Evolutionary conservation across 306 rosid genomes (phyloP).

Genomic region (Canavalia gladiata): DNA sequence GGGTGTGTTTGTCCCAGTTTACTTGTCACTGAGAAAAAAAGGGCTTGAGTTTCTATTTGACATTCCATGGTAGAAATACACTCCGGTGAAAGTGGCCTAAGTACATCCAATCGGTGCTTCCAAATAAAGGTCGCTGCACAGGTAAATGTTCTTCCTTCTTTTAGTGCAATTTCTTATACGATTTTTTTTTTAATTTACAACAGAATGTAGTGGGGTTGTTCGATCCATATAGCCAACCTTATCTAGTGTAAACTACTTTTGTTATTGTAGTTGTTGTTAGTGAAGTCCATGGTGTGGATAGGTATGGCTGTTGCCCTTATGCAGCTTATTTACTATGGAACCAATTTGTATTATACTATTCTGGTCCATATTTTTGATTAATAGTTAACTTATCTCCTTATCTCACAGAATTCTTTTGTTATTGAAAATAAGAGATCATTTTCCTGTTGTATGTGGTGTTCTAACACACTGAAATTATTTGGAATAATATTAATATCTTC

Average conservation of each 20-base stretch:
- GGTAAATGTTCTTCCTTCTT: slow-evolving; percentile 55
- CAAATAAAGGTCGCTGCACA: slow-evolving; percentile 77
- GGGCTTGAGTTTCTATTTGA: slow-evolving; percentile 40
- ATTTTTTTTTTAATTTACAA: not conserved
- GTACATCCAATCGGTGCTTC: slow-evolving; percentile 82
- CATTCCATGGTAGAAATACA: slow-evolving; percentile 77
- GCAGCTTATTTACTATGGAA: slow-evolving; percentile 20
- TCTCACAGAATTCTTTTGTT: not conserved
- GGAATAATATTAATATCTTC: slow-evolving; percentile 12
- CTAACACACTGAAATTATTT: slow-evolving; percentile 11
- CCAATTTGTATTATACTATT: slow-evolving; percentile 22
- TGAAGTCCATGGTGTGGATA: slow-evolving; percentile 29
- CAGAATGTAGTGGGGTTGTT: not conserved
- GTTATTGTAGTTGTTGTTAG: slow-evolving; percentile 13
- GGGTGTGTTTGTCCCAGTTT: not conserved
- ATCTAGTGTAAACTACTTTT: not conserved
- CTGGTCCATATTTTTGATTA: slow-evolving; percentile 26
- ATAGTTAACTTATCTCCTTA: not conserved
- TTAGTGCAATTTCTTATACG: slow-evolving; percentile 8
- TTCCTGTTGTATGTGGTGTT: slow-evolving; percentile 3
- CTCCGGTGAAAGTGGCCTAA: slow-evolving; percentile 90
- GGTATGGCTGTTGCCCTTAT: slow-evolving; percentile 28
- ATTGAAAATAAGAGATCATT: not conserved
- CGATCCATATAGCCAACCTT: not conserved
- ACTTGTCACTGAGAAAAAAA: slow-evolving; percentile 21